Percentiles rank a stretch among this genome's conserved stretches.
phyloP scores from a whole-genome alignment of 139 green algal genomes.

The Micromonas pusilla region DNA sequence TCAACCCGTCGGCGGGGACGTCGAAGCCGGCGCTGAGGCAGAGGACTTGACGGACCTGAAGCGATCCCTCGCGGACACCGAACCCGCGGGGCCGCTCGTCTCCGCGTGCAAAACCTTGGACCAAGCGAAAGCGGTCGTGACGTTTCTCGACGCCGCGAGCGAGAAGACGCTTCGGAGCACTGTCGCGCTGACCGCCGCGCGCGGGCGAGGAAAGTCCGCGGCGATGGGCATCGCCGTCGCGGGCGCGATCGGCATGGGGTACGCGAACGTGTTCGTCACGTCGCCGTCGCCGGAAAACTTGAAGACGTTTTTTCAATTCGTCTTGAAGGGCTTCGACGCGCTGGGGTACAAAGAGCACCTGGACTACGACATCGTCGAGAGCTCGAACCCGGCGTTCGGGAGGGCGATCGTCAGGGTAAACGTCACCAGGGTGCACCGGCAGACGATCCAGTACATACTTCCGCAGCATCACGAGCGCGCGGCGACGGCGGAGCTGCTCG shows the following conservation, averaged over 20 bases:
- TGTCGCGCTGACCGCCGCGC: constrained; percentile 86
- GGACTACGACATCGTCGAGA: constrained; percentile 95
- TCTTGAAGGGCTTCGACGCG: constrained; percentile 84
- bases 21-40: constrained; percentile 21
- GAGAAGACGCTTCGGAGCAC: constrained; percentile 94
- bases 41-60: constrained; percentile 77
- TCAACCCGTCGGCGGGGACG: constrained; percentile 8
- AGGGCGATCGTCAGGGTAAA: constrained; percentile 80
- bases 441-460: constrained; percentile 95
- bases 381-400: constrained; percentile 79
- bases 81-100: constrained; percentile 46
- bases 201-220: constrained; percentile 88
- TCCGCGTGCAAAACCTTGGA: constrained; percentile 40
- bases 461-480: constrained; percentile 81
- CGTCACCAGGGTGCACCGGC: constrained; percentile 79
- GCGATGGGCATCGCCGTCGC: constrained; percentile 75
- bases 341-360: constrained; percentile 89
- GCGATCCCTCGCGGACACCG: constrained; percentile 68
- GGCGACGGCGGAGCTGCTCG: constrained; percentile 87
- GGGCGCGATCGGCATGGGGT: constrained; percentile 82
- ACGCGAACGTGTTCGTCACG: constrained; percentile 98
- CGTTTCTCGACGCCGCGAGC: constrained; percentile 87
- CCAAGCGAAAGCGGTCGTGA: constrained; percentile 77
- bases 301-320: constrained; percentile 94
- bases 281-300: constrained; percentile 93